Evolutionary conservation across 116 monocot genomes (phyloP), one percentile per base, ranked within the genome.

Genomic region (Cymodocea nodosa): DNA sequence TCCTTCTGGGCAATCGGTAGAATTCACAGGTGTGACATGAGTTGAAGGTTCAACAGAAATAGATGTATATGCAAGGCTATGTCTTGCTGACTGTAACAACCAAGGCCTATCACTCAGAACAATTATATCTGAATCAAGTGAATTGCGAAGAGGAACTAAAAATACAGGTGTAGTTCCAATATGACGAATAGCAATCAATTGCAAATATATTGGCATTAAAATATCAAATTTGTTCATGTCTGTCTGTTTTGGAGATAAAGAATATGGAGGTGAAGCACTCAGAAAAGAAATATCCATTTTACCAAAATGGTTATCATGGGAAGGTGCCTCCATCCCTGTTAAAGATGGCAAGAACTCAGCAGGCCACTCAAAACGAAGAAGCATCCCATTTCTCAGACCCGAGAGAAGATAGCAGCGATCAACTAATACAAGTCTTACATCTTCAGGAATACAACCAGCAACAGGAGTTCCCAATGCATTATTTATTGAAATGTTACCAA

Each of bases 311-410:
- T 54, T 63, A 39, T 7, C 25, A 53, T 44, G 39, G 24, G 49
- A 4, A 19, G 52, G 55, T 54, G 36, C 62, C 30, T 68, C 10
- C 5, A n/a, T 11, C 16, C 51, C 72, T 54, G 71, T 53, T 48
- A 63, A 68, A 51, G 52, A 23, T 49, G 68, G 44, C 51, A 56
- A 35, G 50, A 73, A 56, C 15, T 35, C 36, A 24, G 69, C 61
- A 68, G 94, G 75, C 85, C 87, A 95, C 78, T 98, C 98, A 89
- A 84, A 92, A 10, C 92, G 83, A 59, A 98, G 89, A 50, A 98
- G 80, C 84, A 98, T 84, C 74, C 98, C 98, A 82, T 98, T 98
- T 79, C 98, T 85, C 73, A 98, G 64, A 18, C 98, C 98, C 48
- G 86, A 74, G 76, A 98, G 86, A 56, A 98, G 34, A 76, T 98